Evolutionary conservation across 495 filamentous ascomycete genomes (phyloP).

Genomic region (Aspergillus bridgeri): DNA sequence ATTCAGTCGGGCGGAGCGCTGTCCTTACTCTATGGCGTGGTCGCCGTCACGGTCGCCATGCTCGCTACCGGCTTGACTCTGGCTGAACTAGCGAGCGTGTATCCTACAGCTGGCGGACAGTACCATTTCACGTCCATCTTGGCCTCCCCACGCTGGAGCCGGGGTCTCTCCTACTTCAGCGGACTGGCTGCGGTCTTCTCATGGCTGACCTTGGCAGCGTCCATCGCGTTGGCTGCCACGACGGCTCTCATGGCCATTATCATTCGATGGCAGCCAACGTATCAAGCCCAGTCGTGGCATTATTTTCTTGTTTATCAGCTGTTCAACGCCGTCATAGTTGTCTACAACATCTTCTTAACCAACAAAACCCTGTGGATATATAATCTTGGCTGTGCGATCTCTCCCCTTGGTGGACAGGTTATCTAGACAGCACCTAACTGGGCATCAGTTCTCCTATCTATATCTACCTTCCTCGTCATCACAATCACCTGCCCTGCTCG

Average conservation of each 20-base stretch:
- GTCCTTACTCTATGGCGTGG: conserved; percentile 32
- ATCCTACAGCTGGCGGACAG: conserved; percentile 52
- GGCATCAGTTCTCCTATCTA: conserved; percentile 22
- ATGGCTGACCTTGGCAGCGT: conserved; percentile 27
- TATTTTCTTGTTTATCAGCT: conserved; percentile 43
- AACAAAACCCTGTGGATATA: conserved; percentile 31
- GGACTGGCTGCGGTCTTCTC: conserved; percentile 27
- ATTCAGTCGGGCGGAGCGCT: conserved; percentile 29
- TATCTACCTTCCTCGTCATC: conserved; percentile 25
- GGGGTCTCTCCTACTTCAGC: conserved; percentile 24
- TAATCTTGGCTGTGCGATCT: conserved; percentile 29
- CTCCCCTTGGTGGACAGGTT: not conserved
- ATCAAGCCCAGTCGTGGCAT: conserved; percentile 28
- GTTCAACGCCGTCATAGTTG: conserved; percentile 21
- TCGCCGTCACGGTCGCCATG: conserved; percentile 25
- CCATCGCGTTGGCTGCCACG: conserved; percentile 20
- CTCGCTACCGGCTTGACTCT: conserved; percentile 41
- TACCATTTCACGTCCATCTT: conserved; percentile 38
- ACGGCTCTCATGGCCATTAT: conserved; percentile 27
- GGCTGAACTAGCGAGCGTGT: conserved; percentile 49
- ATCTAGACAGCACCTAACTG: not conserved
- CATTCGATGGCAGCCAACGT: conserved; percentile 24
- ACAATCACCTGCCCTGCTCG: conserved; percentile 28
- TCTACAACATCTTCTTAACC: conserved; percentile 29
- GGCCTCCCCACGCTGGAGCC: conserved; percentile 22